Evolutionary conservation across 2,329 filamentous ascomycete species (phyloP).

Genomic region (Monosporascus sp.): DNA sequence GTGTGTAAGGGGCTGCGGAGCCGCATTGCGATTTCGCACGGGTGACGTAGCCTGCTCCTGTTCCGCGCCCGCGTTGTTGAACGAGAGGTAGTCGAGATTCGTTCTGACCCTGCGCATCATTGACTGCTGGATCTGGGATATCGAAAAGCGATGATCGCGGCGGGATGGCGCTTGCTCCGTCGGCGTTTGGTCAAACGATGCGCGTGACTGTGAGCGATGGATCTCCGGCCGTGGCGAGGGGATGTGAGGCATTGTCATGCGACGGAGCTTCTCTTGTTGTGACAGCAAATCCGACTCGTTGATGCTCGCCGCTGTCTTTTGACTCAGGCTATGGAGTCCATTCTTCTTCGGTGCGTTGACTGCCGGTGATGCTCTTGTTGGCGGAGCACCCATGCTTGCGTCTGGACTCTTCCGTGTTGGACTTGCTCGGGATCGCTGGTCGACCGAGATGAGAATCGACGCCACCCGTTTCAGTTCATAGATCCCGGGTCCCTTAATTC

Average conservation of each 20-base stretch:
- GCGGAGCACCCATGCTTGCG: conserved; percentile 34
- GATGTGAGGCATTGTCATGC: conserved; percentile 48
- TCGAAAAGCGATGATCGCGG: conserved; percentile 45
- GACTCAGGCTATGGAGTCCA: conserved; percentile 33
- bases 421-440: conserved; percentile 34
- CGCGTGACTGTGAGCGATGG: conserved; percentile 37
- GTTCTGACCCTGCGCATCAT: conserved; percentile 33
- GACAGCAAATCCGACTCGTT: conserved; percentile 50
- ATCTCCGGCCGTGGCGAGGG: conserved; percentile 31
- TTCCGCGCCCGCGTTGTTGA: conserved; percentile 42
- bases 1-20: conserved; percentile 18
- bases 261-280: conserved; percentile 54
- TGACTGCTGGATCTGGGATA: conserved; percentile 37
- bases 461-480: conserved; percentile 54
- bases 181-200: conserved; percentile 43
- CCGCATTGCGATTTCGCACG: conserved; percentile 36
- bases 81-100: conserved; percentile 57
- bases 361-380: conserved; percentile 30
- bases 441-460: conserved; percentile 41
- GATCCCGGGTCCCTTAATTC: conserved; percentile 47
- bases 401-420: conserved; percentile 34
- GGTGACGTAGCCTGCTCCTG: conserved; percentile 43
- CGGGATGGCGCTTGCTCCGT: conserved; percentile 35
- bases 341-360: conserved; percentile 32
- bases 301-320: conserved; percentile 37